Percentiles rank a stretch among this genome's conserved stretches.
phyloP scores from a whole-genome alignment of 352 stramenopile species.

The Phytophthora sansomeana region DNA sequence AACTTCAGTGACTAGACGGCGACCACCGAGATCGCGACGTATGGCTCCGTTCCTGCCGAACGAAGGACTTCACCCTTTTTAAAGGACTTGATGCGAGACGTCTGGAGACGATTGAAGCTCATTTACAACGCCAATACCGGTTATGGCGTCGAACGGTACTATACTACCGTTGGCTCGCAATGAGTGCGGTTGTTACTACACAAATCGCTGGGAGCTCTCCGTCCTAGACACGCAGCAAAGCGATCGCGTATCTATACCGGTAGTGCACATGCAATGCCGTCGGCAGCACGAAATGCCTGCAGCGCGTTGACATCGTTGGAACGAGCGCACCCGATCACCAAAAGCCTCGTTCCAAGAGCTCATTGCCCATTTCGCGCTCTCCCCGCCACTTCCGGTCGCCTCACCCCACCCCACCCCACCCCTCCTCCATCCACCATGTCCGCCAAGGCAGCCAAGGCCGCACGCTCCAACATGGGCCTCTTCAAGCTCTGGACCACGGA shows the following conservation, averaged over 20 bases:
- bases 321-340: not conserved
- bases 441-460: conserved; percentile 37
- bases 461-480: conserved; percentile 45
- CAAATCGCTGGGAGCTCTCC: no score
- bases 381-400: not conserved
- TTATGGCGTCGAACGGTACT: no score
- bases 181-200: no score
- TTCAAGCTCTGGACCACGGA: conserved; percentile 65
- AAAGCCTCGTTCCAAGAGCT: not conserved
- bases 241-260: conserved; percentile 22
- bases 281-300: not conserved
- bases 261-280: not conserved
- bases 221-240: conserved; percentile 10
- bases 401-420: not conserved
- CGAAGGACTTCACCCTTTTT: no score
- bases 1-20: conserved; percentile 3
- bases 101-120: no score
- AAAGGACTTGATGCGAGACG: no score
- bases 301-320: not conserved
- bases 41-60: no score
- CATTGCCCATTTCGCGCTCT: conserved; percentile 29
- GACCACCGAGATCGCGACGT: conserved; percentile 1
- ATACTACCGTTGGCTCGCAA: no score
- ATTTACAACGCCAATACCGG: no score
- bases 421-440: conserved; percentile 25